Evolutionary conservation across 1,284 basidiomycete genomes (phyloP).

Genomic region (Apiotrichum brassicae): DNA sequence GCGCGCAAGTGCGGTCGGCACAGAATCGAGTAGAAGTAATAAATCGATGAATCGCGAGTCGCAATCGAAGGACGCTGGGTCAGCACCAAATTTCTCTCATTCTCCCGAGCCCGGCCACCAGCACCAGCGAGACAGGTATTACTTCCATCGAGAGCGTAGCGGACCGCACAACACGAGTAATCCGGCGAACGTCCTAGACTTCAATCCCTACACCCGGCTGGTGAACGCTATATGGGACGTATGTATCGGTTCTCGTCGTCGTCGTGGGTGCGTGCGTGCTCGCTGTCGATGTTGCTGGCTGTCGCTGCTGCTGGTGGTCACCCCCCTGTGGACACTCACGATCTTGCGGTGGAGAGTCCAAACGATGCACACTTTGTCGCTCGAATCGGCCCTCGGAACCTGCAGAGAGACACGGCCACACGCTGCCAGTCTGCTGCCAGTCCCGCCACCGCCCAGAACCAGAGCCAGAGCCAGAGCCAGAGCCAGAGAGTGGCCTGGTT

Average conservation of each 20-base stretch:
- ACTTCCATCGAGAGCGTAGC: conserved; percentile 1
- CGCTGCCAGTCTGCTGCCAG: no score
- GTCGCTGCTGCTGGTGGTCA: conserved; percentile 1
- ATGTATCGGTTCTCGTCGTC: no score
- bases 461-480: no score
- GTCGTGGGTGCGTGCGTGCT: neutral
- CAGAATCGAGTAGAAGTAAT: no score
- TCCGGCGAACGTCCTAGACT: no score
- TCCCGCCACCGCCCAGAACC: no score
- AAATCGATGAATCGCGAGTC: neutral
- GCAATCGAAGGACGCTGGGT: neutral
- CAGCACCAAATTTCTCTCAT: neutral
- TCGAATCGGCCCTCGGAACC: neutral
- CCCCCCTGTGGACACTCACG: conserved; percentile 13
- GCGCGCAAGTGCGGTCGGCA: neutral
- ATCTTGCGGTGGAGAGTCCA: conserved; percentile 18
- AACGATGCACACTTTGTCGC: conserved; percentile 1
- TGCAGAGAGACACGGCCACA: no score
- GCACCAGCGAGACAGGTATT: neutral
- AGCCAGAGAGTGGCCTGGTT: no score
- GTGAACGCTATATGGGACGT: no score
- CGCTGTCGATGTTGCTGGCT: neutral
- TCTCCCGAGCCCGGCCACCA: no score
- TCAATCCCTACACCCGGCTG: no score
- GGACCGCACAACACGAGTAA: neutral